Conservation (phyloP, 371 early-diverging fungal genomes). For the Nematocida displodere region DNA sequence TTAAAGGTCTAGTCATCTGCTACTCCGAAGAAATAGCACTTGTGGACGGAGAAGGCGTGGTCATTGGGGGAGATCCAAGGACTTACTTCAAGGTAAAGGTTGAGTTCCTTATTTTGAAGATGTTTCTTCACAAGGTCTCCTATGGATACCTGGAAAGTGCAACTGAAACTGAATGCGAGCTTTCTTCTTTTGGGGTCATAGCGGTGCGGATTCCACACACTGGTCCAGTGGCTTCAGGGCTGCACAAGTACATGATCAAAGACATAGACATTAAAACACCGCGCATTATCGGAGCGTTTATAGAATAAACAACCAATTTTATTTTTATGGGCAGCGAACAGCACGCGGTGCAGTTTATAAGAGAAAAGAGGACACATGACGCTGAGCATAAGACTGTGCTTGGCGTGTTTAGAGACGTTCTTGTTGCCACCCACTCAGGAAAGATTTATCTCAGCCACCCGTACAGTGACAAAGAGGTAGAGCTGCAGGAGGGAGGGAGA, state of each 20-base stretch:
- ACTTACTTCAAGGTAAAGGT: slow-evolving; percentile 35
- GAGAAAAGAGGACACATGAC: neutral
- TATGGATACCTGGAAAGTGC: neutral
- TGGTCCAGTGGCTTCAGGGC: neutral
- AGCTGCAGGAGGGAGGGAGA: neutral
- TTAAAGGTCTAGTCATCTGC: slow-evolving; percentile 34
- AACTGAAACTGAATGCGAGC: neutral
- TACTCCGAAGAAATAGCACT: slow-evolving; percentile 17
- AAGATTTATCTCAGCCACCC: neutral
- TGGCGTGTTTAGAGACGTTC: slow-evolving; percentile 3
- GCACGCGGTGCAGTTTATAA: slow-evolving; percentile 1
- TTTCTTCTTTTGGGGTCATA: slow-evolving; percentile 1
- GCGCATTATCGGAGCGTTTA: neutral
- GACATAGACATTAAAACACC: neutral
- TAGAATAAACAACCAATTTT: slow-evolving; percentile 29
- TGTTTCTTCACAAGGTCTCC: neutral
- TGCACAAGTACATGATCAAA: neutral
- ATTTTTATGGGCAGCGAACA: slow-evolving; percentile 17
- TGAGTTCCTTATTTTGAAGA: slow-evolving; percentile 26
- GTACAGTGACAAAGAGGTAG: neutral
- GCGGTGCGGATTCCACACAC: neutral
- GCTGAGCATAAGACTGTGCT: neutral
- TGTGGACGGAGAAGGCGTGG: neutral
- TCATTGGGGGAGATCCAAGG: slow-evolving; percentile 6
- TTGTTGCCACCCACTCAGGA: neutral